Evolutionary conservation across 768 basidiomycete genomes (phyloP).

Genomic region (Russula sp.): DNA sequence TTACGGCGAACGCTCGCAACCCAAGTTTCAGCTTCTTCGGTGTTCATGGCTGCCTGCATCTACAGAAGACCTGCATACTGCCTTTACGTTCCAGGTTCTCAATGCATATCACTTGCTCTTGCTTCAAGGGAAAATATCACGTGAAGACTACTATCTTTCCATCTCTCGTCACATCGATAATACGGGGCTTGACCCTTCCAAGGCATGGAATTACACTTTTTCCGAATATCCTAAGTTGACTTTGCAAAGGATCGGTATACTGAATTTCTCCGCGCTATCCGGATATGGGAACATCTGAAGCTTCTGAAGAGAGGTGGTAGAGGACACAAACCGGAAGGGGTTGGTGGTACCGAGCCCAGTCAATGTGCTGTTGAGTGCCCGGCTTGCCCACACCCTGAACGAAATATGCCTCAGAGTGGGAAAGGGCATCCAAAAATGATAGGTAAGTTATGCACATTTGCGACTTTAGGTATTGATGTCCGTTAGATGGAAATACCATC

Average conservation of each 20-base stretch:
- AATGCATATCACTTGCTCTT: not conserved
- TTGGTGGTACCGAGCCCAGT: not conserved
- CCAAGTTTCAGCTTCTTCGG: not conserved
- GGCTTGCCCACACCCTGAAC: not conserved
- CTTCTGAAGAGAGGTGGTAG: not conserved
- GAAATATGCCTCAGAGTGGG: not conserved
- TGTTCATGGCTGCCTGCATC: conserved; percentile 7
- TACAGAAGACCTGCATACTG: not conserved
- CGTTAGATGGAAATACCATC: not conserved
- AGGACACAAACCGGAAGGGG: not conserved
- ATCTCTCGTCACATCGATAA: not conserved
- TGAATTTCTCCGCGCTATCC: not conserved
- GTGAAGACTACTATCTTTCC: conserved; percentile 1
- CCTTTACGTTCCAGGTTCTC: not conserved
- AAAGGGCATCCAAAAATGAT: not conserved
- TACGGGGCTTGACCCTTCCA: not conserved
- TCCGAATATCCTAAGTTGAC: not conserved
- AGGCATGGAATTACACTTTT: not conserved
- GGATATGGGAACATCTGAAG: not conserved
- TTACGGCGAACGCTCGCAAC: not conserved
- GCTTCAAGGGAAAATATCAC: not conserved
- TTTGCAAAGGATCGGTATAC: not conserved
- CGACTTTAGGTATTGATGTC: not conserved
- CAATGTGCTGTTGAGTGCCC: conserved; percentile 2
- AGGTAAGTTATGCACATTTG: not conserved